These are phyloP conservation scores for Eruca vesicaria DNA, from an alignment of 441 rosid species.

Conservation along the genomic window DNA sequence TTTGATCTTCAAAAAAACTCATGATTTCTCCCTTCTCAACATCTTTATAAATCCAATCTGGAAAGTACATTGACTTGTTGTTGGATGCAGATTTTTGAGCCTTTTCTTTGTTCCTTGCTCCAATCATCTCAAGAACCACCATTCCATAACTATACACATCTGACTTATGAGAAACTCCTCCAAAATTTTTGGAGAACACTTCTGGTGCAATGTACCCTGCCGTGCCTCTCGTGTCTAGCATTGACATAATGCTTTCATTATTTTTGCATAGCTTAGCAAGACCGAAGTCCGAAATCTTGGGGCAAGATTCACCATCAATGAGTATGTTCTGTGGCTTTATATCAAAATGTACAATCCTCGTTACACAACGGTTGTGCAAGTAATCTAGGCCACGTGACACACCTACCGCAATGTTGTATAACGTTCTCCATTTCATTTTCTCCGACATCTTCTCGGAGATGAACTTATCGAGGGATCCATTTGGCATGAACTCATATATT, in stretches of 20 bases:
- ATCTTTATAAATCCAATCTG: conserved; percentile 34
- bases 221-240: conserved; percentile 34
- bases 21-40: conserved; percentile 13
- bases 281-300: conserved; percentile 39
- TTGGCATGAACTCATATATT: conserved; percentile 45
- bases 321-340: conserved; percentile 42
- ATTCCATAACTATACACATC: conserved; percentile 43
- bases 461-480: conserved; percentile 43
- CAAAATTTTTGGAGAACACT: conserved; percentile 34
- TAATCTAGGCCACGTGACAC: conserved; percentile 42
- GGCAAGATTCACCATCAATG: conserved; percentile 30
- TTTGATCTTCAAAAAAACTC: background rate
- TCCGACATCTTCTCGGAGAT: background rate
- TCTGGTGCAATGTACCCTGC: conserved; percentile 45
- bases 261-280: conserved; percentile 26
- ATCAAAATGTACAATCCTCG: conserved; percentile 39
- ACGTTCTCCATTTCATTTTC: conserved; percentile 19
- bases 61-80: conserved; percentile 33
- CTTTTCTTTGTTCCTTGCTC: conserved; percentile 30
- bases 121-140: conserved; percentile 42
- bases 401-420: conserved; percentile 26
- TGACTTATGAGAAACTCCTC: conserved; percentile 38
- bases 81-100: background rate
- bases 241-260: conserved; percentile 23
- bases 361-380: conserved; percentile 35